These are phyloP conservation scores for Neopestalotiopsis sp. DNA, from an alignment of 2,329 filamentous ascomycete genomes.

Conservation along the genomic window DNA sequence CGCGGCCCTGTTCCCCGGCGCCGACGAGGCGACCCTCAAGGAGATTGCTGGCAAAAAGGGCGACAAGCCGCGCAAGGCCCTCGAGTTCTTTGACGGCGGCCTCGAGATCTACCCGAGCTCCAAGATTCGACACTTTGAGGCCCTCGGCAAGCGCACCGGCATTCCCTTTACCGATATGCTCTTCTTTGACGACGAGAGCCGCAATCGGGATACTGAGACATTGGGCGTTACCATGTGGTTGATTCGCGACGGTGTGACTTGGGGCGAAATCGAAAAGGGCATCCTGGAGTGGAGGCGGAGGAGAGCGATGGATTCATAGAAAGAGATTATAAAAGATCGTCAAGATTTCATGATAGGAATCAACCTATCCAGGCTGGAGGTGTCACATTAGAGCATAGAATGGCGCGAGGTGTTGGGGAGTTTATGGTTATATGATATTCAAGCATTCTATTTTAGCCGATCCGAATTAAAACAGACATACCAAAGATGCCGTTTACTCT, in stretches of 20 bases:
- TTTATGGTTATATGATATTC: background rate
- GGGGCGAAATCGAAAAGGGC: conserved; percentile 78
- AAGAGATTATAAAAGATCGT: background rate
- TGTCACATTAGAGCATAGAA: background rate
- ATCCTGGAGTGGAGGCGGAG: conserved; percentile 81
- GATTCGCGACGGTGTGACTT: conserved; percentile 78
- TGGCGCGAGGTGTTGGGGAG: background rate
- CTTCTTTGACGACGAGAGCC: conserved; percentile 91
- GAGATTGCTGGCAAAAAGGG: conserved; percentile 28
- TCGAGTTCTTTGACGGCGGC: conserved; percentile 65
- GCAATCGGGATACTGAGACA: conserved; percentile 81
- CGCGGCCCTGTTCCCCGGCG: conserved; percentile 28
- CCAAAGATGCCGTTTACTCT: background rate
- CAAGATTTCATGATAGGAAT: background rate
- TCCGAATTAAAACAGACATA: background rate
- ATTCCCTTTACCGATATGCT: conserved; percentile 83
- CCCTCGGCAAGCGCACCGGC: conserved; percentile 72
- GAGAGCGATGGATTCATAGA: conserved; percentile 43
- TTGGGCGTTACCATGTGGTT: conserved; percentile 86
- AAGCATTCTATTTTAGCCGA: background rate
- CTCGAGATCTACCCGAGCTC: conserved; percentile 75
- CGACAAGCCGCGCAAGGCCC: conserved; percentile 47
- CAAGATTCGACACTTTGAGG: conserved; percentile 86
- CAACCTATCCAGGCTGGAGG: background rate
- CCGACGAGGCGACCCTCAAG: conserved; percentile 11